Base-by-base conservation (phyloP, 805 yeast species). In the Saturnispora besseyi region DNA sequence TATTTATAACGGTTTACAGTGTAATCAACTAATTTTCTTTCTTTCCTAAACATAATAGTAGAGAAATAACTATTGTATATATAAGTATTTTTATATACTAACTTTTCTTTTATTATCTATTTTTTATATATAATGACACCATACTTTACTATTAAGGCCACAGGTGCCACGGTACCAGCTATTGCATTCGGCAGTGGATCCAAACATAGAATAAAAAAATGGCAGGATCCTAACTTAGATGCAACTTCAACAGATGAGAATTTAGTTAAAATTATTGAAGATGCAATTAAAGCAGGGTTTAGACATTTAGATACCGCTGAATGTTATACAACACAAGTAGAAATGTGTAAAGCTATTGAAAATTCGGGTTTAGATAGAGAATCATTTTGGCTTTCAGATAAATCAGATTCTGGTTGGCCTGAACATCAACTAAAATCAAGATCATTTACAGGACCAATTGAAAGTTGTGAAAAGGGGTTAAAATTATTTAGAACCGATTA, bases 231-330 rank as follows among this genome's bases (percentile, higher is more conserved):
- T 4, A 32, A 41, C 1, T 53, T 53, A 11, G 44, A 47, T 26
- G 55, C 52, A 33, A 60, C 54, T 28, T 49, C 61, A 8, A 43
- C 60, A 4, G 65, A 63, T 45, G 69, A 72, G 28, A 70, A 64
- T 7, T 65, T 81, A 38, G 78, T 75, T 5, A 69, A 72, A 5
- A 72, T 77, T 21, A 54, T 81, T 29, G 52, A 62, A 5, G 59
- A 62, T 29, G 81, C 87, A 2, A 59, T 83, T 22, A 64, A 72
- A 2, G 60, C 62, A 13, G 84, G 84, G 0, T 78, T 75, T 62
- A 71, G 65, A 43, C 87, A 81, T 61, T 63, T 83, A 42, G 89
- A 82, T 59, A 78, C 84, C 7, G 88, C 88, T 1, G 86, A 83
- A 55, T 66, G 72, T n/a, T 83, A 83, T 62, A 72, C 76, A 22